Conservation (phyloP, 2,329 filamentous ascomycete genomes). For the Arthrobotrys sinensis region DNA sequence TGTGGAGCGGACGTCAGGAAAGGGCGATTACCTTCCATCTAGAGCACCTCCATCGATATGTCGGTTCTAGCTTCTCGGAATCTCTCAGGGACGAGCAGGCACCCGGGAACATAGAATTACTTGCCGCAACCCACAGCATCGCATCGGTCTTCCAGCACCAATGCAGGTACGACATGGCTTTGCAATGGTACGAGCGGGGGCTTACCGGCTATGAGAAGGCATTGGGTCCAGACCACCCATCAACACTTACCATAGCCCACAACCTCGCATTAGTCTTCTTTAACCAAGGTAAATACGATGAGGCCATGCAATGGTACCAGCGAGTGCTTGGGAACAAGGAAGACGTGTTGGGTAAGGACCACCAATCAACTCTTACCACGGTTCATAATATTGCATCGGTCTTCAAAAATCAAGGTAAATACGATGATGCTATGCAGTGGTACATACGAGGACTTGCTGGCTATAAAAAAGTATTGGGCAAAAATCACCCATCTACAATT, state of each 20-base stretch:
- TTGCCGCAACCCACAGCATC: neutral
- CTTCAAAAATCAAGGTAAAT: constrained; percentile 47
- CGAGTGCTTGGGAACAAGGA: no score
- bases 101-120: neutral
- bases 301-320: no score
- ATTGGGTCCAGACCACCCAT: neutral
- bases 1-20: neutral
- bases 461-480: constrained; percentile 19
- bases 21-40: constrained; percentile 1
- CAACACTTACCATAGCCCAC: neutral
- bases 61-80: neutral
- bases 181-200: neutral
- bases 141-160: neutral
- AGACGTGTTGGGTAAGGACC: no score
- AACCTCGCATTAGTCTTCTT: neutral
- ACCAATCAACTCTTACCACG: no score
- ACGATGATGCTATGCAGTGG: constrained; percentile 41
- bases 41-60: constrained; percentile 1
- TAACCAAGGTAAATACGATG: no score
- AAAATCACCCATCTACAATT: constrained; percentile 26
- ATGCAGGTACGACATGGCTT: neutral
- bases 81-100: neutral
- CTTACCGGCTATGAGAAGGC: neutral
- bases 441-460: constrained; percentile 32
- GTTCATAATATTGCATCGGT: constrained; percentile 47